A percentile compares a stretch with the other conserved stretches of the same genome.
These are phyloP conservation scores for Ophiocordyceps camponoti-saundersi DNA, from an alignment of 2,329 filamentous ascomycete genomes.

Conservation along the genomic window DNA sequence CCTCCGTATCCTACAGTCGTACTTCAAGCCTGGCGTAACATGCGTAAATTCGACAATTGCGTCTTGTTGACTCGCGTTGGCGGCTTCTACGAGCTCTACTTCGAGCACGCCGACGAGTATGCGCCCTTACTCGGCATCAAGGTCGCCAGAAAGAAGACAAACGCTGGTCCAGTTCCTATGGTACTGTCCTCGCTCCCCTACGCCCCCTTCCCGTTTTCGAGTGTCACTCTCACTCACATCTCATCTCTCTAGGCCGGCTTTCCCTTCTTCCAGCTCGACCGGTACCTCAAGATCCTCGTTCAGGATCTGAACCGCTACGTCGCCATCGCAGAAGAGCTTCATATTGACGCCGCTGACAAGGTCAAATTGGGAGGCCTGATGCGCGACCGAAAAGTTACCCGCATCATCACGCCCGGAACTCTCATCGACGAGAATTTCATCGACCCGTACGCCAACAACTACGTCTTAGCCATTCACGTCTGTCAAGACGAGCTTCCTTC, in stretches of 20 bases:
- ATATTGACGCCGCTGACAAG: conserved; percentile 52
- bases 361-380: conserved; percentile 61
- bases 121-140: conserved; percentile 79
- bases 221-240: neutral
- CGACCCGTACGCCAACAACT: conserved; percentile 87
- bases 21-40: conserved; percentile 73
- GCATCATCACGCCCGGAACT: conserved; percentile 86
- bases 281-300: conserved; percentile 83
- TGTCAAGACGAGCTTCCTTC: neutral
- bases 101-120: conserved; percentile 83
- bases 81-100: conserved; percentile 95
- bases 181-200: conserved; percentile 24
- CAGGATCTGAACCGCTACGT: conserved; percentile 84
- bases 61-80: conserved; percentile 84
- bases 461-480: conserved; percentile 65
- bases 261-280: conserved; percentile 80
- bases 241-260: conserved; percentile 56
- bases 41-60: conserved; percentile 80
- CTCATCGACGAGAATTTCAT: conserved; percentile 97
- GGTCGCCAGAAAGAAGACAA: conserved; percentile 66
- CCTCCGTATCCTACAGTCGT: conserved; percentile 72
- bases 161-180: conserved; percentile 68
- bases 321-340: conserved; percentile 85
- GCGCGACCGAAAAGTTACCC: conserved; percentile 70
- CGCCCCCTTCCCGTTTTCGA: neutral